Base-by-base conservation (phyloP, 306 rosid species). In the Arachis stenosperma region DNA sequence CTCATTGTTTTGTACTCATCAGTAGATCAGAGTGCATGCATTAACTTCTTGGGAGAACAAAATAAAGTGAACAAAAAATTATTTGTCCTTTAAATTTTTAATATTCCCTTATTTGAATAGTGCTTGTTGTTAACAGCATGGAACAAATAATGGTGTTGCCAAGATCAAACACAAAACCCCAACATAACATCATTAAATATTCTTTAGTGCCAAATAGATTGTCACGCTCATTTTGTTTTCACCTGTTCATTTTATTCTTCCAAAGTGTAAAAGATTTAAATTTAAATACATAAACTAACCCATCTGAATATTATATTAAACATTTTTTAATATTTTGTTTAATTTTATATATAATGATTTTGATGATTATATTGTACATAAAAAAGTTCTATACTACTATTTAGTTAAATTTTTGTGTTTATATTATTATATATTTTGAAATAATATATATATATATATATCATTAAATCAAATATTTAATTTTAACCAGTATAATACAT, bases 41-140 rank as follows among this genome's bases (percentile, higher is more conserved):
- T 76, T 41, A 67, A 53, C 73, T 71, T 68, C 54, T 54, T 5
- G 61, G 76, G 55, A 41, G 57, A 69, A 15, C 65, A 42, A 75
- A 22, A 22, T 22, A 22, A 68, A 55, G 29, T 52, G 56, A 76
- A 75, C 62, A 75, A 61, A 71, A 71, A 65, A 52, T 11, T 75
- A 7, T 33, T 54, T 61, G 70, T 57, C 43, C 66, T 48, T 60
- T 62, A 58, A 65, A 51, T 51, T 66, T 15, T 58, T 65, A 67
- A 70, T 54, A 22, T 51, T 39, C 59, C 39, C 36, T 33, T 47
- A 63, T 55, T 74, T 68, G 27, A 13, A 51, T 72, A 67, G 11
- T 46, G 7, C 30, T 36, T 42, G 41, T 30, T 46, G 58, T 54
- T 15, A 47, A 63, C 48, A 40, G 44, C 56, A 27, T 51, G 52